A percentile compares a stretch with the other conserved stretches of the same genome.
Conservation (phyloP, 331 rosid species). For the Spiraea crenata region DNA sequence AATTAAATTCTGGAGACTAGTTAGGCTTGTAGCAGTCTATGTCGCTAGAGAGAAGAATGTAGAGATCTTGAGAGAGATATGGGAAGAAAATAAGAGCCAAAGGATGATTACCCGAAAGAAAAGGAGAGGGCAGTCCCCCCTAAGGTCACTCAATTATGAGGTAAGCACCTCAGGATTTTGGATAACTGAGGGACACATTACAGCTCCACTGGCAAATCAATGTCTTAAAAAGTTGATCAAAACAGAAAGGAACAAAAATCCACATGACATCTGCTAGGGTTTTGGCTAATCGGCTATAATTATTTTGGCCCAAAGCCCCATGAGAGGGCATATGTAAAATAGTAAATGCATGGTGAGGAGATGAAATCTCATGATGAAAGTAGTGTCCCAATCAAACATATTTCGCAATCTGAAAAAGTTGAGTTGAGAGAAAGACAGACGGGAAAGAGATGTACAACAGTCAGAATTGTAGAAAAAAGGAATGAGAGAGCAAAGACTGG, state of each 20-base stretch:
- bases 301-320: constrained; percentile 10
- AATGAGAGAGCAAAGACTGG: constrained; percentile 40
- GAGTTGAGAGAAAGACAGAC: constrained; percentile 28
- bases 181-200: constrained; percentile 32
- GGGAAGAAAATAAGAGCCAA: constrained; percentile 68
- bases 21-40: constrained; percentile 24
- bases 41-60: constrained; percentile 40
- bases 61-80: constrained; percentile 58
- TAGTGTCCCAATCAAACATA: constrained; percentile 84
- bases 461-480: constrained; percentile 39
- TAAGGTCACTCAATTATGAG: constrained; percentile 55
- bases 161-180: constrained; percentile 60
- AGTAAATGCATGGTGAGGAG: constrained; percentile 81
- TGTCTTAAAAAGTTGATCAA: constrained; percentile 39
- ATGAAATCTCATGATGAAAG: constrained; percentile 80
- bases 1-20: constrained; percentile 22
- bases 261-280: constrained; percentile 13
- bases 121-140: constrained; percentile 63
- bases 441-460: constrained; percentile 26
- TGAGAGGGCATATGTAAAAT: too few species aligned
- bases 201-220: constrained; percentile 37
- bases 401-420: constrained; percentile 65
- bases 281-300: constrained; percentile 5
- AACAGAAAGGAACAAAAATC: constrained; percentile 36
- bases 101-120: constrained; percentile 92